phyloP scores from a whole-genome alignment of 2,329 filamentous ascomycete species.

The Aspergillus sergii region DNA sequence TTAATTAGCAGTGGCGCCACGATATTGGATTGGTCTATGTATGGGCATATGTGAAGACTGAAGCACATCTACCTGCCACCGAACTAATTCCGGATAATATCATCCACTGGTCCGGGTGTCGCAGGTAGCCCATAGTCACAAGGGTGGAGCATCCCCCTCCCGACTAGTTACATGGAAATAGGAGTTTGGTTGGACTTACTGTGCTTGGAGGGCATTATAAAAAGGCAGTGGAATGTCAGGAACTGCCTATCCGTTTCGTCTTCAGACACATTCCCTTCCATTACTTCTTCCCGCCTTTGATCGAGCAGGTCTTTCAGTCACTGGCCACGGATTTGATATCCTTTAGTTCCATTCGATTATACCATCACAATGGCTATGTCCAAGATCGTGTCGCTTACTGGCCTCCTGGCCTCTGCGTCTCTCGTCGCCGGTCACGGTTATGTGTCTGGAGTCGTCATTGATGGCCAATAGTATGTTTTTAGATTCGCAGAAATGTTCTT shows the following conservation, averaged over 20 bases:
- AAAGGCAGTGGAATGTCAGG: slow-evolving; percentile 5
- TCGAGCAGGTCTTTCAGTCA: slow-evolving; percentile 19
- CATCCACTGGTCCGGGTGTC: slow-evolving; percentile 5
- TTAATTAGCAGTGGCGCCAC: slow-evolving; percentile 5
- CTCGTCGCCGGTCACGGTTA: slow-evolving; percentile 40
- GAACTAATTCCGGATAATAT: slow-evolving; percentile 13
- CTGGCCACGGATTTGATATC: slow-evolving; percentile 16
- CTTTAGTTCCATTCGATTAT: slow-evolving; percentile 4
- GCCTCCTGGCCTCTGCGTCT: slow-evolving; percentile 31
- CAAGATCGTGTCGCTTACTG: slow-evolving; percentile 25
- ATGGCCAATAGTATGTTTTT: slow-evolving; percentile 29
- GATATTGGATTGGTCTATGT: background rate
- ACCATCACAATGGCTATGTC: slow-evolving; percentile 27
- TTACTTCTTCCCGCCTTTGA: slow-evolving; percentile 15
- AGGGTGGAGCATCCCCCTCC: slow-evolving; percentile 6
- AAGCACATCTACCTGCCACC: slow-evolving; percentile 1
- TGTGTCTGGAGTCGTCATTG: slow-evolving; percentile 33
- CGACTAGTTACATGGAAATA: background rate
- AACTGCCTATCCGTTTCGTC: slow-evolving; percentile 3
- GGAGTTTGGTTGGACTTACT: background rate
- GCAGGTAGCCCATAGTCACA: slow-evolving; percentile 5
- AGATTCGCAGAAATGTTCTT: background rate
- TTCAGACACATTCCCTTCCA: slow-evolving; percentile 4
- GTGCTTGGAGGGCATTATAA: slow-evolving; percentile 17
- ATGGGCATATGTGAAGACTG: background rate